Evolutionary conservation across 768 basidiomycete genomes (phyloP).

Genomic region (Russula sp.): DNA sequence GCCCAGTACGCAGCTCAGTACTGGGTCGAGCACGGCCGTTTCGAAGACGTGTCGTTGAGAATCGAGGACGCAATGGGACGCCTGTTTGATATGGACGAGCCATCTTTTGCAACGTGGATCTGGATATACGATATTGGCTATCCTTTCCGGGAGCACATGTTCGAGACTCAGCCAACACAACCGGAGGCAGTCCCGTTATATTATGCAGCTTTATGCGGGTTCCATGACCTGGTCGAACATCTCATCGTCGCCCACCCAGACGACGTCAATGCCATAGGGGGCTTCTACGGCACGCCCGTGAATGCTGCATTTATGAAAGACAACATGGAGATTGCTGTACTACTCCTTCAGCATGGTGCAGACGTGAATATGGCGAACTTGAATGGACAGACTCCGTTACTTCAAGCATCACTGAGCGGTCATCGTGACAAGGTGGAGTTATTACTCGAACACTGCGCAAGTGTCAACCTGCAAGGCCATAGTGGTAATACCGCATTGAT

Average conservation of each 20-base stretch:
- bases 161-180: neutral
- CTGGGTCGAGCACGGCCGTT: neutral
- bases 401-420: neutral
- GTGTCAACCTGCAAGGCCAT: neutral
- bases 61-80: neutral
- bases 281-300: neutral
- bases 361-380: neutral
- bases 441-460: neutral
- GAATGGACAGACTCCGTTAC: neutral
- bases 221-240: neutral
- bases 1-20: neutral
- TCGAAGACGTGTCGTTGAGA: neutral
- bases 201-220: constrained; percentile 7
- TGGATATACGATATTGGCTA: constrained; percentile 1
- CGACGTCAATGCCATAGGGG: neutral
- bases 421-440: neutral
- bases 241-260: neutral
- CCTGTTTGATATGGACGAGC: neutral
- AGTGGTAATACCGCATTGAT: neutral
- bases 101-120: neutral
- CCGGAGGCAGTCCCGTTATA: neutral
- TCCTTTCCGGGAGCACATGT: neutral
- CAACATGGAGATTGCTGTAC: neutral
- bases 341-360: neutral
- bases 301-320: neutral